These are phyloP conservation scores for Prunus dulcis DNA, from an alignment of 306 rosid species.

Conservation along the genomic window DNA sequence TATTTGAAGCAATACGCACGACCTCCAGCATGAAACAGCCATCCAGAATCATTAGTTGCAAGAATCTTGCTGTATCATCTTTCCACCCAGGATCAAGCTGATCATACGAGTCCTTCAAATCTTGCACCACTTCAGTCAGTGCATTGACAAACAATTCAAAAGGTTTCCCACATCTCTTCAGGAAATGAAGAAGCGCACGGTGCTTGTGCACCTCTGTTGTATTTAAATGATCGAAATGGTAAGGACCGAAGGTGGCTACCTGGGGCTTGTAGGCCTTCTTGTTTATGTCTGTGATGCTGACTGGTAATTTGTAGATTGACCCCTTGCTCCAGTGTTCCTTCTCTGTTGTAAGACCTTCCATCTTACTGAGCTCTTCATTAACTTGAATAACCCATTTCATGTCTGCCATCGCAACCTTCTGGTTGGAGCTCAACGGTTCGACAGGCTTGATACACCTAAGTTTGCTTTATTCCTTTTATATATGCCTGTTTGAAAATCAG, in stretches of 20 bases:
- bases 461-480: neutral
- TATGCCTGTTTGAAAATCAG: neutral
- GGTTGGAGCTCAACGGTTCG: neutral
- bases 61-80: constrained; percentile 11
- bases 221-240: constrained; percentile 20
- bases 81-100: constrained; percentile 32
- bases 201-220: constrained; percentile 49
- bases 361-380: constrained; percentile 18
- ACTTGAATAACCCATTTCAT: constrained; percentile 30
- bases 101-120: constrained; percentile 35
- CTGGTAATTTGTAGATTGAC: constrained; percentile 46
- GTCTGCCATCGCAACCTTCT: constrained; percentile 12
- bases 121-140: constrained; percentile 24
- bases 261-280: constrained; percentile 39
- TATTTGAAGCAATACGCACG: neutral
- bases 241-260: constrained; percentile 60
- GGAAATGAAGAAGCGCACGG: constrained; percentile 37
- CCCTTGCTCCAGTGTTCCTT: constrained; percentile 37
- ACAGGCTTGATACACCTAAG: neutral
- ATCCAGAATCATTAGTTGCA: constrained; percentile 48
- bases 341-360: constrained; percentile 24
- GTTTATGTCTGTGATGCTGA: constrained; percentile 10
- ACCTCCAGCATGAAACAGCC: constrained; percentile 57
- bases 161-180: constrained; percentile 22
- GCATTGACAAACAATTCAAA: neutral